Percentiles rank a stretch among this genome's conserved stretches.
Conservation (phyloP, 371 early-diverging fungal species). For the Capniomyces stellatus region DNA sequence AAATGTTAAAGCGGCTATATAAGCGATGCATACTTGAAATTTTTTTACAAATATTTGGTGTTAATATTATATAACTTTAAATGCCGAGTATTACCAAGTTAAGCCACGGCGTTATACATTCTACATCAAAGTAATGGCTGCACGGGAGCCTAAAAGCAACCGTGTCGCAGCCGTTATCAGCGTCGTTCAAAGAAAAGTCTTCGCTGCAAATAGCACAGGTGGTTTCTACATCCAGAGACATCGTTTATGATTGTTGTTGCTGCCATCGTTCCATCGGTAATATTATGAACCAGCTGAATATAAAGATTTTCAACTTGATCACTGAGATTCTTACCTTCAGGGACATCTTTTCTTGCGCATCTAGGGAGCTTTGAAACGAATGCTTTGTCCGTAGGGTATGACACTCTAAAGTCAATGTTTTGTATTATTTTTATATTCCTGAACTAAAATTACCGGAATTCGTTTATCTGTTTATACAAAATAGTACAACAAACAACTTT, state of each 20-base stretch:
- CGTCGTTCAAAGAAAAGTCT: conserved; percentile 11
- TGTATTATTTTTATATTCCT: too few species aligned
- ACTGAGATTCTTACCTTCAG: neutral
- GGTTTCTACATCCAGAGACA: conserved; percentile 10
- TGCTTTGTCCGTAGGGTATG: neutral
- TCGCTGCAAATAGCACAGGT: conserved; percentile 53
- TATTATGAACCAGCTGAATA: neutral
- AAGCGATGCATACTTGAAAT: too few species aligned
- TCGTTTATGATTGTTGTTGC: neutral
- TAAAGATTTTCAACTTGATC: neutral
- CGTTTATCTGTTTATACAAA: too few species aligned
- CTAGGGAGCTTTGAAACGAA: neutral
- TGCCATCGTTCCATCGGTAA: neutral
- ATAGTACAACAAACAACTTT: too few species aligned
- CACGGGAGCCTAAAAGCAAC: conserved; percentile 39
- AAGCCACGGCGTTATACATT: conserved; percentile 20
- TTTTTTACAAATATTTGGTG: too few species aligned
- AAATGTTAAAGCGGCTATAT: too few species aligned
- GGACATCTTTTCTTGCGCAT: neutral
- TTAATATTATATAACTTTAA: neutral
- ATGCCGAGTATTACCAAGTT: conserved; percentile 8
- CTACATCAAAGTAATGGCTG: conserved; percentile 43
- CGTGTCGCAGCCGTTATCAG: conserved; percentile 9
- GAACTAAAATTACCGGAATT: too few species aligned
- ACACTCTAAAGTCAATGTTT: neutral